Conservation (phyloP, 2,329 filamentous ascomycete genomes). For the Monosporascus ibericus region DNA sequence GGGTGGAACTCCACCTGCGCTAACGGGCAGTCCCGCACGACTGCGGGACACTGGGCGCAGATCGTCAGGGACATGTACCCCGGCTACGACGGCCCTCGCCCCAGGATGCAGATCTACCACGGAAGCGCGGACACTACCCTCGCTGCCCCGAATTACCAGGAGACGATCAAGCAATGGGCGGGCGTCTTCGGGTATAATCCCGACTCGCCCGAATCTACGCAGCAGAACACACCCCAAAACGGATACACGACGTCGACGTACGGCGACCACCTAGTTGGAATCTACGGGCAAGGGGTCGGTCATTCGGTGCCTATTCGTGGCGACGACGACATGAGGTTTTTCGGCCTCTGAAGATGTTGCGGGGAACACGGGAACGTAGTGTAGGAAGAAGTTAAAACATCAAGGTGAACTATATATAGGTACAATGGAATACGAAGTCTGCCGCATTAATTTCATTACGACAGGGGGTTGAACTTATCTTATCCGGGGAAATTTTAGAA, state of each 20-base stretch:
- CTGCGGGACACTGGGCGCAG: slow-evolving; percentile 41
- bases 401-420: neutral
- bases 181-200: slow-evolving; percentile 26
- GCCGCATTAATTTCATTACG: neutral
- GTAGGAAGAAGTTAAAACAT: neutral
- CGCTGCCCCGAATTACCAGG: slow-evolving; percentile 12
- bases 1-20: slow-evolving; percentile 49
- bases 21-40: slow-evolving; percentile 35
- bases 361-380: neutral
- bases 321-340: slow-evolving; percentile 9
- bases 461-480: too few relatives aligned
- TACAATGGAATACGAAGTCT: neutral
- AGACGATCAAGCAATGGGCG: slow-evolving; percentile 27
- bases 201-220: neutral
- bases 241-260: slow-evolving; percentile 7
- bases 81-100: slow-evolving; percentile 23
- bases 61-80: slow-evolving; percentile 34
- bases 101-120: slow-evolving; percentile 27
- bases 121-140: slow-evolving; percentile 20
- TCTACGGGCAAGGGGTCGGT: slow-evolving; percentile 6
- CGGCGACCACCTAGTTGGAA: slow-evolving; percentile 7
- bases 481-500: slow-evolving; percentile 12
- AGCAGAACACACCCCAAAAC: slow-evolving; percentile 4
- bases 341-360: slow-evolving; percentile 1
- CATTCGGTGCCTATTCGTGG: slow-evolving; percentile 8